Evolutionary conservation across 2,329 filamentous ascomycete species (phyloP).

Genomic region (Triangularia verruculosa): DNA sequence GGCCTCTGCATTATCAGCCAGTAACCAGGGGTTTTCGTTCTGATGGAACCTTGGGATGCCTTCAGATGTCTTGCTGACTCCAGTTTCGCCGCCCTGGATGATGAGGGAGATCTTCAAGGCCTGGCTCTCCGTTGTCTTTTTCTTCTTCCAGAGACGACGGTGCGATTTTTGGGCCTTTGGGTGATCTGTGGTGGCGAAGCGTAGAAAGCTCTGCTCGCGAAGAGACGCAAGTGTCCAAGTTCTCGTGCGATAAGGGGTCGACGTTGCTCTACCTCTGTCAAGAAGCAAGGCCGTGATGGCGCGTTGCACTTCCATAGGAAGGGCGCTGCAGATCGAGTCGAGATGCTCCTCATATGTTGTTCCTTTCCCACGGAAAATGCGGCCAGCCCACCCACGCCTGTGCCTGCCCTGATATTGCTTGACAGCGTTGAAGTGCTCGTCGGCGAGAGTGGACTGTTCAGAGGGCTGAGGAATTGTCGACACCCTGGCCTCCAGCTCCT

Average conservation of each 20-base stretch:
- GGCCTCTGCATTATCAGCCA: conserved; percentile 22
- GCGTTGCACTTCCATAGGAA: conserved; percentile 21
- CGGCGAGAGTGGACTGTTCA: conserved; percentile 27
- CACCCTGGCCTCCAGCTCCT: neutral
- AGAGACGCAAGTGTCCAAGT: conserved; percentile 30
- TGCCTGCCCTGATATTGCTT: conserved; percentile 24
- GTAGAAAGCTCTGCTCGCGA: conserved; percentile 26
- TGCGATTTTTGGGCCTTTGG: conserved; percentile 26
- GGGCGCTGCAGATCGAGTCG: conserved; percentile 26
- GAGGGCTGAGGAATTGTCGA: conserved; percentile 14
- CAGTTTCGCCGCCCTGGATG: conserved; percentile 27
- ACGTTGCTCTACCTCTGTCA: conserved; percentile 22
- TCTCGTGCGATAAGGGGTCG: conserved; percentile 26
- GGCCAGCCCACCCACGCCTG: conserved; percentile 23
- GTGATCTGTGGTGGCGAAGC: conserved; percentile 24
- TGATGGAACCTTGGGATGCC: conserved; percentile 15
- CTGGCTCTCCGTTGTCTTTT: neutral
- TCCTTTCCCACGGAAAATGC: conserved; percentile 22
- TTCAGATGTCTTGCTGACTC: conserved; percentile 10
- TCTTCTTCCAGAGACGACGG: conserved; percentile 28
- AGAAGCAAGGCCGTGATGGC: conserved; percentile 26
- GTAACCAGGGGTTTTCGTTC: conserved; percentile 28
- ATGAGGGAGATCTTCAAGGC: conserved; percentile 25
- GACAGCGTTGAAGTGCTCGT: conserved; percentile 25
- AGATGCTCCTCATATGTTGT: conserved; percentile 31